Conservation (phyloP, 441 rosid species). For the Gossypium aridum region DNA sequence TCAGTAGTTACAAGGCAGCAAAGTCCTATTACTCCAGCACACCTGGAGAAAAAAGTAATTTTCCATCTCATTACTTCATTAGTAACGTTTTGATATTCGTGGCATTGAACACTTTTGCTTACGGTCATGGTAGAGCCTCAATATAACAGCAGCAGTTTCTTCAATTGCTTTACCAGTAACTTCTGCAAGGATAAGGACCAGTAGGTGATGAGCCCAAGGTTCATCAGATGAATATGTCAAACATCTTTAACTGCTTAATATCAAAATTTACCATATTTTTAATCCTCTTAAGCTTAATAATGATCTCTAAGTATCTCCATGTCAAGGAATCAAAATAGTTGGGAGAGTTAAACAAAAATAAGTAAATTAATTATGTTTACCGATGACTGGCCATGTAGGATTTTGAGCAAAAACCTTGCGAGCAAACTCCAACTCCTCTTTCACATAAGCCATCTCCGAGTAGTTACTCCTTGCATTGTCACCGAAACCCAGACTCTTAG, state of each 20-base stretch:
- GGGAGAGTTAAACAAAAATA: not conserved
- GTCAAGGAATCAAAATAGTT: not conserved
- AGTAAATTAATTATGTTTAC: constrained; percentile 25
- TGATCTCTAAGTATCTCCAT: not conserved
- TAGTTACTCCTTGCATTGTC: constrained; percentile 45
- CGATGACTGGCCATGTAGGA: constrained; percentile 83
- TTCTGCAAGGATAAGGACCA: constrained; percentile 38
- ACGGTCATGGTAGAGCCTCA: constrained; percentile 71
- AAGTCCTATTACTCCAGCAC: not conserved
- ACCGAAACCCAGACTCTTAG: constrained; percentile 60
- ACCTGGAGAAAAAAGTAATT: not conserved
- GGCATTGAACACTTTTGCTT: constrained; percentile 63
- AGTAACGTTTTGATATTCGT: constrained; percentile 64
- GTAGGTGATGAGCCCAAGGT: not conserved
- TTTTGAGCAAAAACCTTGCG: constrained; percentile 55
- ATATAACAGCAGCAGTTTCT: constrained; percentile 77
- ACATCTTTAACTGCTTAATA: not conserved
- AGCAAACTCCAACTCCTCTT: constrained; percentile 63
- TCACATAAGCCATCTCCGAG: constrained; percentile 72
- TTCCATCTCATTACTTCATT: constrained; percentile 6
- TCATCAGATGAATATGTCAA: not conserved
- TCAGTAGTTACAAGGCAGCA: not conserved
- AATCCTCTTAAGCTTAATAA: not conserved
- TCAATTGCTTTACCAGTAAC: constrained; percentile 87
- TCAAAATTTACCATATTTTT: not conserved